A percentile compares a stretch with the other conserved stretches of the same genome.
phyloP scores from a whole-genome alignment of 805 yeast genomes.

The Spencermartinsiella europaea region DNA sequence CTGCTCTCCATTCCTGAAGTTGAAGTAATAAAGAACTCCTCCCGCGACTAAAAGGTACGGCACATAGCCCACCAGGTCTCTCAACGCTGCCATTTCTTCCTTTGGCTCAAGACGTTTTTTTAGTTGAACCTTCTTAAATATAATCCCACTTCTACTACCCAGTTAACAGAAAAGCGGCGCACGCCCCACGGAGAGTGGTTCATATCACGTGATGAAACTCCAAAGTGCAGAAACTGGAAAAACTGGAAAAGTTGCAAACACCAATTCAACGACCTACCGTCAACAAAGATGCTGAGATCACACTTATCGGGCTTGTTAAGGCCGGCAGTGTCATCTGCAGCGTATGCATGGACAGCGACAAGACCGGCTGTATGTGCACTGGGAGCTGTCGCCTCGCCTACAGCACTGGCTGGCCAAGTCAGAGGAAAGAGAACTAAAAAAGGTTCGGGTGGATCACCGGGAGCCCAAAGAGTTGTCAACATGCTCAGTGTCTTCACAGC shows the following conservation, averaged over 20 bases:
- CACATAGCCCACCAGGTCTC: neutral
- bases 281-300: too few species aligned
- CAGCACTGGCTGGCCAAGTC: neutral
- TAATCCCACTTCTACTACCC: too few species aligned
- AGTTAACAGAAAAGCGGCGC: too few species aligned
- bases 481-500: constrained; percentile 83
- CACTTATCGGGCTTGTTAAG: neutral
- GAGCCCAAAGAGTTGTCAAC: constrained; percentile 43
- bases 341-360: neutral
- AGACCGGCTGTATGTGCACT: neutral
- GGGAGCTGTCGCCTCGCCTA: neutral
- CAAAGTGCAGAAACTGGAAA: too few species aligned
- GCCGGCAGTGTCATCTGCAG: neutral
- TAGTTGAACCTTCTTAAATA: too few species aligned
- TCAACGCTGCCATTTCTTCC: neutral
- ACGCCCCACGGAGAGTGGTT: too few species aligned
- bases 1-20: neutral
- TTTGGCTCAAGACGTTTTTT: too few species aligned
- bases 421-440: constrained; percentile 48
- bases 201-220: too few species aligned
- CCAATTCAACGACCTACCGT: too few species aligned
- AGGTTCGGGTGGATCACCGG: constrained; percentile 39
- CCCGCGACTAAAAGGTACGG: neutral
- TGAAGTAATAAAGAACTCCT: neutral
- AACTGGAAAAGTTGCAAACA: too few species aligned